A percentile compares a stretch with the other conserved stretches of the same genome.
Conservation (phyloP, 2,329 filamentous ascomycete genomes). For the Sporothrix variecibatus region DNA sequence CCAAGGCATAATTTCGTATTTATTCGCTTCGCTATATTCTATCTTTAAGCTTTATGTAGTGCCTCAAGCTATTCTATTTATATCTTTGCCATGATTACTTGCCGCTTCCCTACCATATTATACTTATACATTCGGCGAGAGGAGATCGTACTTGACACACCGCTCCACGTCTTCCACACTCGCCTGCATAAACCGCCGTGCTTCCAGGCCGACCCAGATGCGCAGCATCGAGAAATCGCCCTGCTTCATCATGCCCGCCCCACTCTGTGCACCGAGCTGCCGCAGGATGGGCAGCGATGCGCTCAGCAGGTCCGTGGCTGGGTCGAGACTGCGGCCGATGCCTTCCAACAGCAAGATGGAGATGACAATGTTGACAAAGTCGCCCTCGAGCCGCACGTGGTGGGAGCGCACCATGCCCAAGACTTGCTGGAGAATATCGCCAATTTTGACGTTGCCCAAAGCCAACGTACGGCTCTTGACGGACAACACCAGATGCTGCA, state of each 20-base stretch:
- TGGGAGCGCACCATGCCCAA: constrained; percentile 87
- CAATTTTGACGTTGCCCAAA: constrained; percentile 91
- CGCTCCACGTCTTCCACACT: constrained; percentile 86
- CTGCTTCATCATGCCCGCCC: constrained; percentile 67
- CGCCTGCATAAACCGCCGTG: constrained; percentile 83
- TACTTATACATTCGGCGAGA: constrained; percentile 78
- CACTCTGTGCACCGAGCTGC: constrained; percentile 78
- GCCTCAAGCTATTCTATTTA: background rate
- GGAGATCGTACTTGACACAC: constrained; percentile 86
- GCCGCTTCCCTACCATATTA: background rate
- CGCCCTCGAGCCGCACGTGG: constrained; percentile 91
- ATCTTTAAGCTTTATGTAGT: background rate
- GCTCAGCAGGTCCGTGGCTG: constrained; percentile 79
- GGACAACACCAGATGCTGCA: constrained; percentile 91
- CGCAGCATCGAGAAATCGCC: constrained; percentile 84
- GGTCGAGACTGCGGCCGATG: constrained; percentile 85
- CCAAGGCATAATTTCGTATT: background rate
- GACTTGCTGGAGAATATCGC: constrained; percentile 89
- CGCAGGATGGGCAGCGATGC: constrained; percentile 88
- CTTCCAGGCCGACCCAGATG: constrained; percentile 89
- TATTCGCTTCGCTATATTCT: background rate
- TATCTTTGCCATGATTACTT: background rate
- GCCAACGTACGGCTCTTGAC: constrained; percentile 92
- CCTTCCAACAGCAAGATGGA: constrained; percentile 92
- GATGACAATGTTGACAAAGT: constrained; percentile 97